Percentiles rank a stretch among this genome's conserved stretches.
Conservation (phyloP, 208 protist genomes). For the Trypanosoma boissoni region DNA sequence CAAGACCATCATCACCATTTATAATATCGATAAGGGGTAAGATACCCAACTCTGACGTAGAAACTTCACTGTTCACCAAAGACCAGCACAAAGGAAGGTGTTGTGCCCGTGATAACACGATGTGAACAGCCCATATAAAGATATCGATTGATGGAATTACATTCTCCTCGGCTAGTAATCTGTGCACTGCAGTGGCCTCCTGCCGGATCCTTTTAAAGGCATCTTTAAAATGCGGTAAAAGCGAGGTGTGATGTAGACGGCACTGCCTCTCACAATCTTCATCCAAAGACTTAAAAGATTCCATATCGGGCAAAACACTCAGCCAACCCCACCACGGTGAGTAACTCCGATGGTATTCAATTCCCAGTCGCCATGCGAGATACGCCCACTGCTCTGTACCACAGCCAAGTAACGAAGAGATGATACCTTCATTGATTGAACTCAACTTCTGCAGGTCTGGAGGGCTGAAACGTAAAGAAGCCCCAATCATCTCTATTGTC, state of each 20-base stretch:
- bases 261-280: constrained; percentile 50
- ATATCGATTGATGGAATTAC: constrained; percentile 35
- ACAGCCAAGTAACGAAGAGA: constrained; percentile 49
- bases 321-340: constrained; percentile 86
- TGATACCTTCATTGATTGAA: constrained; percentile 37
- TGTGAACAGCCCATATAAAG: constrained; percentile 59
- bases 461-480: constrained; percentile 5
- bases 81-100: constrained; percentile 62
- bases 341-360: constrained; percentile 72
- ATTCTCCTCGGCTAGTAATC: constrained; percentile 35
- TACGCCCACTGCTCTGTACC: constrained; percentile 48
- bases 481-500: constrained; percentile 50
- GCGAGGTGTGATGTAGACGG: constrained; percentile 52
- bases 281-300: constrained; percentile 34
- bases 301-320: constrained; percentile 43
- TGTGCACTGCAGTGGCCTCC: constrained; percentile 44
- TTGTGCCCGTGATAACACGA: constrained; percentile 61
- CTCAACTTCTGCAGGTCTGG: background rate
- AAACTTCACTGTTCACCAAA: background rate
- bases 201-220: constrained; percentile 34
- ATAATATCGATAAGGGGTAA: constrained; percentile 79
- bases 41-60: constrained; percentile 67
- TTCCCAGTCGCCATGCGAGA: constrained; percentile 69
- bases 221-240: constrained; percentile 55
- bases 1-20: constrained; percentile 48